Percentiles rank a stretch among this genome's conserved stretches.
Evolutionary conservation across 192 early-diverging fungal genomes (phyloP).

Genomic region (Piromyces finnis): DNA sequence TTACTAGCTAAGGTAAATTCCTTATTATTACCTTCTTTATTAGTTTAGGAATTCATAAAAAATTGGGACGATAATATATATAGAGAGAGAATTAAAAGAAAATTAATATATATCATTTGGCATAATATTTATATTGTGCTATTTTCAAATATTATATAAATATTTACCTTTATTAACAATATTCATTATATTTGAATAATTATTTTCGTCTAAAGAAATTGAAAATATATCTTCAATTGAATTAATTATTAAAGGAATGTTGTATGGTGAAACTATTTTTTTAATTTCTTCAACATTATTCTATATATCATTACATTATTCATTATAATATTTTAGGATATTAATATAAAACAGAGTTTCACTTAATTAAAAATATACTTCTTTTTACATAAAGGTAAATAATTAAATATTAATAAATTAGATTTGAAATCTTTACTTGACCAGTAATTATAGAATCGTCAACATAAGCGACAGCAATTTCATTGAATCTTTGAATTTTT

Average conservation of each 20-base stretch:
- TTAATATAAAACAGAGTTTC: too few relatives aligned
- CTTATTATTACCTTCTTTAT: background rate
- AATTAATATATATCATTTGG: too few relatives aligned
- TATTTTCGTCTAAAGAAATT: background rate
- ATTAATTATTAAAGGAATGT: background rate
- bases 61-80: too few relatives aligned
- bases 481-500: background rate
- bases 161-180: background rate
- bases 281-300: background rate
- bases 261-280: background rate
- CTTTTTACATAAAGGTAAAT: too few relatives aligned
- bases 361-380: too few relatives aligned
- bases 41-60: background rate
- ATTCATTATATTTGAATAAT: background rate
- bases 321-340: too few relatives aligned
- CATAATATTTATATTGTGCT: too few relatives aligned
- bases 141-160: too few relatives aligned
- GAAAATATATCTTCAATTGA: background rate
- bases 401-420: too few relatives aligned
- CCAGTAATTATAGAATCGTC: background rate
- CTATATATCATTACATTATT: too few relatives aligned
- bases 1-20: background rate
- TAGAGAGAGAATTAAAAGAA: too few relatives aligned
- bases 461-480: background rate
- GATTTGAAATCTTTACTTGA: too few relatives aligned